Evolutionary conservation across 1,284 basidiomycete species (phyloP).

Genomic region (Amylostereum areolatum): DNA sequence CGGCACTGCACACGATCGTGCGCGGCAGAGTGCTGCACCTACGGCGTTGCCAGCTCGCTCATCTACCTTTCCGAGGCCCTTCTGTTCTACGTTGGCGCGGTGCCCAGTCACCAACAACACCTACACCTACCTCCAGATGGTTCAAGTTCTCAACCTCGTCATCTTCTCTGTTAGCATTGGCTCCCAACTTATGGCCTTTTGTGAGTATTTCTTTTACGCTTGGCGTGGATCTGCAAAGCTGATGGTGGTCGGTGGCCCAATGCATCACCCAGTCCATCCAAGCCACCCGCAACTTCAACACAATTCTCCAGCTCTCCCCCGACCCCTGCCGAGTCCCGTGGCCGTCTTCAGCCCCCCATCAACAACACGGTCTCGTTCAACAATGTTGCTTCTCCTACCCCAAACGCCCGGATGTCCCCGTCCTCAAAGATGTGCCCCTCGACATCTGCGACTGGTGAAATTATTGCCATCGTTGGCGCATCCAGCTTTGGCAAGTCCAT

Average conservation of each 20-base stretch:
- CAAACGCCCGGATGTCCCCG: constrained; percentile 63
- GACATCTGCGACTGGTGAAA: constrained; percentile 66
- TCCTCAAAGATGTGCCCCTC: constrained; percentile 66
- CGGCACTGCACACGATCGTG: constrained; percentile 65
- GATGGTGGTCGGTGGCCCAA: constrained; percentile 47
- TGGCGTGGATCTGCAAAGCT: constrained; percentile 4
- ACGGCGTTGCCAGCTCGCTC: constrained; percentile 73
- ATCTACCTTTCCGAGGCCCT: constrained; percentile 88
- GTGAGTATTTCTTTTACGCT: constrained; percentile 40
- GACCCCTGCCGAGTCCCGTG: constrained; percentile 65
- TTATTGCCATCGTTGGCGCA: constrained; percentile 82
- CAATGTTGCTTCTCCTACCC: constrained; percentile 83
- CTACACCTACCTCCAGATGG: constrained; percentile 84
- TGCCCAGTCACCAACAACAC: constrained; percentile 76
- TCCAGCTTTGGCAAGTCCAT: constrained; percentile 93
- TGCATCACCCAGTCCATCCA: constrained; percentile 74
- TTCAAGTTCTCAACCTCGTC: constrained; percentile 86
- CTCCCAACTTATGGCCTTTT: constrained; percentile 82
- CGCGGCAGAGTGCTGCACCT: constrained; percentile 80
- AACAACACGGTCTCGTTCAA: constrained; percentile 62
- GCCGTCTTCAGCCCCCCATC: constrained; percentile 59
- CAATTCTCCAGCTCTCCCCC: constrained; percentile 55
- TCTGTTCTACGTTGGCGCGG: constrained; percentile 85
- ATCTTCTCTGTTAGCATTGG: constrained; percentile 92
- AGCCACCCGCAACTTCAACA: constrained; percentile 75